Percentiles rank a stretch among this genome's conserved stretches.
Evolutionary conservation across 306 rosid genomes (phyloP).

Genomic region (Vigna unguiculata): DNA sequence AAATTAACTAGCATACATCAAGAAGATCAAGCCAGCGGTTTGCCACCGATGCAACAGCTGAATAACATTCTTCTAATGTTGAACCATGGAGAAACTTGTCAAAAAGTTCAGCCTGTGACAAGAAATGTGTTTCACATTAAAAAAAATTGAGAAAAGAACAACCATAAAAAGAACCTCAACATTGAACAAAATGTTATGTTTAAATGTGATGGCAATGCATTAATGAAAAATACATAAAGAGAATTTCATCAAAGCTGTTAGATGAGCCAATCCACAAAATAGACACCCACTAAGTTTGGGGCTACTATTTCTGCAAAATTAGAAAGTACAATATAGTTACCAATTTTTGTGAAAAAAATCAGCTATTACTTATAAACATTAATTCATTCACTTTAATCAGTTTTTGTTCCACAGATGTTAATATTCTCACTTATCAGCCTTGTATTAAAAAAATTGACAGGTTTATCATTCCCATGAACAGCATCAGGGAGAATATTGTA

Average conservation of each 20-base stretch:
- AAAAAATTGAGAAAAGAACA: slow-evolving; percentile 26
- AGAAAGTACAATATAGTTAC: neutral
- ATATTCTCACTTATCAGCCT: slow-evolving; percentile 16
- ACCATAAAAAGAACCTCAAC: slow-evolving; percentile 33
- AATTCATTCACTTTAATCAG: slow-evolving; percentile 9
- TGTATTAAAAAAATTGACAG: slow-evolving; percentile 9
- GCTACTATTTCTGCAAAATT: slow-evolving; percentile 7
- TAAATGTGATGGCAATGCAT: neutral
- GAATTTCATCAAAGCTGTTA: slow-evolving; percentile 26
- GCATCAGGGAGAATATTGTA: slow-evolving; percentile 5
- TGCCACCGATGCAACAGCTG: slow-evolving; percentile 90
- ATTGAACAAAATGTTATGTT: slow-evolving; percentile 24
- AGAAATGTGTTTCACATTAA: slow-evolving; percentile 34
- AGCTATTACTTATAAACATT: too few relatives aligned
- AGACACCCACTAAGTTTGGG: slow-evolving; percentile 5
- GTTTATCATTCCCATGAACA: slow-evolving; percentile 1
- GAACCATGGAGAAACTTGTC: slow-evolving; percentile 94
- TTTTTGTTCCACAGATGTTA: slow-evolving; percentile 25
- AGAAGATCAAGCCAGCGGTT: slow-evolving; percentile 97
- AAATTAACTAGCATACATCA: slow-evolving; percentile 72
- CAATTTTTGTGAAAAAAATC: too few relatives aligned
- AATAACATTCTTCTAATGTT: slow-evolving; percentile 89
- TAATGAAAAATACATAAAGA: slow-evolving; percentile 10
- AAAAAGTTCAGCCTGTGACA: slow-evolving; percentile 90
- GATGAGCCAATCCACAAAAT: slow-evolving; percentile 6